Evolutionary conservation across 345 rosid genomes (phyloP).

Genomic region (Arabis hirsuta): DNA sequence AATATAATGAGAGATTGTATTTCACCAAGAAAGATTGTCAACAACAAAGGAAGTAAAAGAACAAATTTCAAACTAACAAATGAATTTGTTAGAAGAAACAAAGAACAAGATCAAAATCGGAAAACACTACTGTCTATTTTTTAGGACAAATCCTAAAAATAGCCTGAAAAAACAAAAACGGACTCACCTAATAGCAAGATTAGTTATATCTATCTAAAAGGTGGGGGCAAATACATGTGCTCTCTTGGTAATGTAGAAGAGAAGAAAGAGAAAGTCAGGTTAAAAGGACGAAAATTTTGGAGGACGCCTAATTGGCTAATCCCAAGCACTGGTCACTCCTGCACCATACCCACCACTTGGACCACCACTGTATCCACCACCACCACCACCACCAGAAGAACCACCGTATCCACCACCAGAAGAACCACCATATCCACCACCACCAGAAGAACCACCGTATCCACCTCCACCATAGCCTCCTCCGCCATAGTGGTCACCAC

Average conservation of each 20-base stretch:
- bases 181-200: constrained; percentile 39
- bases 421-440: constrained; percentile 34
- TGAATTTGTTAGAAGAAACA: constrained; percentile 43
- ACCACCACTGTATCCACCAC: constrained; percentile 44
- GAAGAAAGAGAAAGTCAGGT: constrained; percentile 30
- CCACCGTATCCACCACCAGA: constrained; percentile 25
- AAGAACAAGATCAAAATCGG: constrained; percentile 43
- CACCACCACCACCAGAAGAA: constrained; percentile 37
- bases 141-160: constrained; percentile 43
- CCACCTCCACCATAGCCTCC: constrained; percentile 31
- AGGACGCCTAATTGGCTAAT: constrained; percentile 48
- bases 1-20: constrained; percentile 31
- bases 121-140: constrained; percentile 40
- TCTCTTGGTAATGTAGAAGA: constrained; percentile 41
- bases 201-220: constrained; percentile 34
- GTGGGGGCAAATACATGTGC: constrained; percentile 33
- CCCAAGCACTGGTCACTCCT: constrained; percentile 87
- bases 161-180: constrained; percentile 36
- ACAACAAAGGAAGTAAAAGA: constrained; percentile 22
- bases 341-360: constrained; percentile 47
- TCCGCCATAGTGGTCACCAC: constrained; percentile 50
- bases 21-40: constrained; percentile 40
- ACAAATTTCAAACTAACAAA: constrained; percentile 39
- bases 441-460: neutral
- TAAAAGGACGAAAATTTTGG: constrained; percentile 31